These are phyloP conservation scores for Cryptococcus floricola DNA, from an alignment of 1,284 basidiomycete genomes.

Conservation along the genomic window DNA sequence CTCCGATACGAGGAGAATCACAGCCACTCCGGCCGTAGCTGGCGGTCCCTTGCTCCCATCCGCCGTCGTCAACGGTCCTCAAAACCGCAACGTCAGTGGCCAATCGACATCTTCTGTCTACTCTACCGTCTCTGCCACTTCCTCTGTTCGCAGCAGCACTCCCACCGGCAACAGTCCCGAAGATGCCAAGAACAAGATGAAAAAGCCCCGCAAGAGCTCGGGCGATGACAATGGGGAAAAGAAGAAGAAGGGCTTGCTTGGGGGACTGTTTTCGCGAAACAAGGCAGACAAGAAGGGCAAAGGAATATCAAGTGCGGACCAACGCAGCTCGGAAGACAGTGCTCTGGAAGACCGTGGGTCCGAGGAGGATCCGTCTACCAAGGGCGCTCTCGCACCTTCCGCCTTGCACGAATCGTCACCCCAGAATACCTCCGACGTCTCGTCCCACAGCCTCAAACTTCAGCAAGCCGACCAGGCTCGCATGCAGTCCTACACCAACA, in stretches of 20 bases:
- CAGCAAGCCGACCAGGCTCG: conserved; percentile 83
- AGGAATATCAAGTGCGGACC: conserved; percentile 48
- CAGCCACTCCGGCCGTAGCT: conserved; percentile 70
- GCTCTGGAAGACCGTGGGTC: conserved; percentile 19
- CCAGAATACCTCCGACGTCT: conserved; percentile 6
- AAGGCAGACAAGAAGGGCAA: conserved; percentile 65
- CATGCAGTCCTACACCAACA: conserved; percentile 77
- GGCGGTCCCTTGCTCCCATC: conserved; percentile 53
- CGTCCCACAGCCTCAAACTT: conserved; percentile 60
- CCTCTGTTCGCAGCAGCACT: conserved; percentile 16
- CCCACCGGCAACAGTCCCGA: conserved; percentile 22
- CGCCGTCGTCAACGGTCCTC: conserved; percentile 32
- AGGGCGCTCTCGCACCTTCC: background rate
- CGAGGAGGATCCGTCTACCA: conserved; percentile 9
- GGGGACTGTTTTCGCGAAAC: conserved; percentile 63
- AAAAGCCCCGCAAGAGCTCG: conserved; percentile 25
- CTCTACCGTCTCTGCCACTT: conserved; percentile 17
- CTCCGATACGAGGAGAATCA: conserved; percentile 67
- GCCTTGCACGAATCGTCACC: conserved; percentile 39
- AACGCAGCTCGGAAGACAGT: conserved; percentile 35
- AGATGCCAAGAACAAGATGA: conserved; percentile 23
- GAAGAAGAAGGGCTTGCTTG: conserved; percentile 52
- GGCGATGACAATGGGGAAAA: conserved; percentile 22
- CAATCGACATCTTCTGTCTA: conserved; percentile 25
- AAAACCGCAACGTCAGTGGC: conserved; percentile 28